Evolutionary conservation across 176 grass and related monocot genomes (phyloP), one percentile per base, ranked within the genome.

Genomic region (Chloris gayana): DNA sequence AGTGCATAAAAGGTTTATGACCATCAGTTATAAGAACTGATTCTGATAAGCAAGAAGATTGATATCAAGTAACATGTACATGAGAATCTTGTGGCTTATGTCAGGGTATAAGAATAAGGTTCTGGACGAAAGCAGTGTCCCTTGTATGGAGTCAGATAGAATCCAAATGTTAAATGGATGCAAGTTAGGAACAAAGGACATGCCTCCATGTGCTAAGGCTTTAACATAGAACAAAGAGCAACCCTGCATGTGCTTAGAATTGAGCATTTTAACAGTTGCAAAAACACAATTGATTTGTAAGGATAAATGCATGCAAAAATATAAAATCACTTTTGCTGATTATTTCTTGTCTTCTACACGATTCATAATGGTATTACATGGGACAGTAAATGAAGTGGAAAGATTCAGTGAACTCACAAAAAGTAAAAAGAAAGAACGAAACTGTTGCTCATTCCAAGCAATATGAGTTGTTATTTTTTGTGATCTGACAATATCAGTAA

Each of bases 31-130:
- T 24, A 25, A 86, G 30, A 78, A 82, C 26, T 61, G 30, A 6
- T 35, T 72, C 57, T 38, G 34, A 41, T 82, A 77, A 65, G 31
- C 19, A 80, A 85, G 64, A 64, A 80, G 67, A 71, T 31, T 76
- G 44, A 56, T 3, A 77, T 76, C 30, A 59, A 77, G 71, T 64
- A 49, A 60, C 46, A 59, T 73, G 26, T 54, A 76, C 22, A 75
- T 38, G 65, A 85, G 4, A 27, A 78, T 73, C 19, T 77, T 81
- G 73, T 82, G 26, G 73, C 67, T 85, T 82, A 67, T 73, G 67
- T 82, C 73, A 78, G 83, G 74, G 83, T 82, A 67, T 45, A 82
- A 85, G 83, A 89, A 85, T 77, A 67, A 60, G 13, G 17, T 65
- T 77, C 70, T 49, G 19, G 18, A 76, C 46, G 19, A 82, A 85